These are phyloP conservation scores for Rhododendron molle DNA, from an alignment of 148 eudicot genomes.

Conservation along the genomic window DNA sequence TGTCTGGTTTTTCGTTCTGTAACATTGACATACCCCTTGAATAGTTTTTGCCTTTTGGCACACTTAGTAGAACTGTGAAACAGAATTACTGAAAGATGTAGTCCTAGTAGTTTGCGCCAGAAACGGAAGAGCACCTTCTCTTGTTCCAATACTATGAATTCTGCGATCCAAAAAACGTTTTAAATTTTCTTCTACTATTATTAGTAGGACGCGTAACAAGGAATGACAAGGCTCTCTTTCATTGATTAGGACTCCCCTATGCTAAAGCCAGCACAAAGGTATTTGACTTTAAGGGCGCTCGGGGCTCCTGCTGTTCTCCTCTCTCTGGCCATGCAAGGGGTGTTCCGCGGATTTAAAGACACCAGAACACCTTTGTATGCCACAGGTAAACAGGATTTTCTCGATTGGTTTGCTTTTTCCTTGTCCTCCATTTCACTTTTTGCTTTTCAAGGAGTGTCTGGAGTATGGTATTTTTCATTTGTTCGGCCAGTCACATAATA, in stretches of 20 bases:
- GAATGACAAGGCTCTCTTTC: neutral
- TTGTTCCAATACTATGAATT: neutral
- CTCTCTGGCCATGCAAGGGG: constrained; percentile 96
- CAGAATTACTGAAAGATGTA: neutral
- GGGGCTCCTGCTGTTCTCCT: constrained; percentile 98
- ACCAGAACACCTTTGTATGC: constrained; percentile 95
- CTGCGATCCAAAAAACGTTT: neutral
- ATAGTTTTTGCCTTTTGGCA: neutral
- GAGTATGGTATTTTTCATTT: neutral
- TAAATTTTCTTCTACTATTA: too few relatives aligned
- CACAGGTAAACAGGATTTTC: constrained; percentile 43
- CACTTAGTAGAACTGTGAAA: neutral
- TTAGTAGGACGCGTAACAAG: neutral
- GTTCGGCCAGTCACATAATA: neutral
- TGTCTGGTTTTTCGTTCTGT: neutral
- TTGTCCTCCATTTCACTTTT: neutral
- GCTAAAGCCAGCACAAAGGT: constrained; percentile 66
- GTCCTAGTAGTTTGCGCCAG: neutral
- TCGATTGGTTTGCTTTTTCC: neutral
- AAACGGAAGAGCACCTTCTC: neutral
- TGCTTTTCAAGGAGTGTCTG: neutral
- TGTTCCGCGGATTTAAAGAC: constrained; percentile 92
- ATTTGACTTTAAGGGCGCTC: constrained; percentile 68
- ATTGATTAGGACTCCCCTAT: constrained; percentile 69
- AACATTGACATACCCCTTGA: neutral